phyloP scores from a whole-genome alignment of 2,329 filamentous ascomycete species.

The Fusarium sp. region DNA sequence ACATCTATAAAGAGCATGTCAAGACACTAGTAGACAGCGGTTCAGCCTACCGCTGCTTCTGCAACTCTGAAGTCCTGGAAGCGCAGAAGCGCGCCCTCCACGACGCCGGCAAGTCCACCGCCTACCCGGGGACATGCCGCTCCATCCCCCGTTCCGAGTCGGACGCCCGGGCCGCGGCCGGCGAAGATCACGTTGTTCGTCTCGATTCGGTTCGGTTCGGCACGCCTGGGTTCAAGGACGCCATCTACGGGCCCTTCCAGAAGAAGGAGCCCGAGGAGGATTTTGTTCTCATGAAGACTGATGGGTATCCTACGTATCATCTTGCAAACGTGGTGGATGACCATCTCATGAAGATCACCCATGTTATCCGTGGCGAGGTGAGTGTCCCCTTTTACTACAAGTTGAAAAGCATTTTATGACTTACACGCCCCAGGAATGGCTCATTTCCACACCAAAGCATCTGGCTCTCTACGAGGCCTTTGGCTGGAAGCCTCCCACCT shows the following conservation, averaged over 20 bases:
- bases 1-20: slow-evolving; percentile 78
- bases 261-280: slow-evolving; percentile 74
- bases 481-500: slow-evolving; percentile 78
- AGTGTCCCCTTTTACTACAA: slow-evolving; percentile 37
- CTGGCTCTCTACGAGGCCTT: slow-evolving; percentile 80
- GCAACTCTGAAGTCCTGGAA: slow-evolving; percentile 77
- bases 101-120: slow-evolving; percentile 57
- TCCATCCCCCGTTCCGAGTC: slow-evolving; percentile 75
- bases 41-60: slow-evolving; percentile 94
- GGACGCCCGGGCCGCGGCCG: slow-evolving; percentile 73
- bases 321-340: slow-evolving; percentile 98
- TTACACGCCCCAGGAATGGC: slow-evolving; percentile 78
- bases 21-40: slow-evolving; percentile 75
- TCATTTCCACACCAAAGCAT: slow-evolving; percentile 87
- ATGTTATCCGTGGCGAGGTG: slow-evolving; percentile 90
- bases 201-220: slow-evolving; percentile 70
- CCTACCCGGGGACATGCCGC: slow-evolving; percentile 76
- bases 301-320: slow-evolving; percentile 95
- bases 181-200: slow-evolving; percentile 81
- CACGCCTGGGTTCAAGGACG: slow-evolving; percentile 76
- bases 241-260: slow-evolving; percentile 80
- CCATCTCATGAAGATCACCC: slow-evolving; percentile 93
- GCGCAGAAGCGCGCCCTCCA: slow-evolving; percentile 73
- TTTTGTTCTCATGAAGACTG: slow-evolving; percentile 89
- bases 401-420: neutral